Conservation (phyloP, 1,139 yeast genomes). For the Blastobotrys arbuscula region DNA sequence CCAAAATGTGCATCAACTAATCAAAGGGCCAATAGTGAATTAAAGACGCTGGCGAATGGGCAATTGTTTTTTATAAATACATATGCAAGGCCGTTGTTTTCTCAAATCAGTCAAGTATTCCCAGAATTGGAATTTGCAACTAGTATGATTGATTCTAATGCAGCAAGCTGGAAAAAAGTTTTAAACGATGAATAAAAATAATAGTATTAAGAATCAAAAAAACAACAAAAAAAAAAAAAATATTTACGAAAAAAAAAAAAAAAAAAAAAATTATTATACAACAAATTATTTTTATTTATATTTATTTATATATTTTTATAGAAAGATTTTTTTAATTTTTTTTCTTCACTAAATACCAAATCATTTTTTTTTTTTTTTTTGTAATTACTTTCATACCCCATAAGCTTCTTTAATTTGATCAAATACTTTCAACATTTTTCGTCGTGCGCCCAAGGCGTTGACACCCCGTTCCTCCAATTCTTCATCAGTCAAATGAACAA, state of each 20-base stretch:
- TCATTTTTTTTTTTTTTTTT: neutral
- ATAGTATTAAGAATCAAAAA: neutral
- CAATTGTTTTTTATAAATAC: slow-evolving; percentile 79
- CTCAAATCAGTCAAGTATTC: slow-evolving; percentile 47
- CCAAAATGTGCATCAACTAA: slow-evolving; percentile 1
- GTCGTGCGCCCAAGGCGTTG: slow-evolving; percentile 88
- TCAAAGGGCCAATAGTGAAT: slow-evolving; percentile 24
- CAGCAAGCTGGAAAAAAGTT: slow-evolving; percentile 38
- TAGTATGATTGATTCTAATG: slow-evolving; percentile 44
- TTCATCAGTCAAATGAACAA: slow-evolving; percentile 64
- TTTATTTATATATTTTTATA: neutral
- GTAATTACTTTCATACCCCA: neutral
- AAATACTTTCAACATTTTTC: slow-evolving; percentile 87
- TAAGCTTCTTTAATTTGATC: slow-evolving; percentile 56
- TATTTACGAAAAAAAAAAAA: neutral
- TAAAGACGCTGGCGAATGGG: slow-evolving; percentile 52
- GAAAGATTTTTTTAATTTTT: too few relatives aligned
- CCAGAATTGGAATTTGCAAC: slow-evolving; percentile 33
- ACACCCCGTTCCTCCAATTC: slow-evolving; percentile 77
- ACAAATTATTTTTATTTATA: neutral
- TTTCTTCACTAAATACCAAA: too few relatives aligned
- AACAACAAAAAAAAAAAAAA: neutral
- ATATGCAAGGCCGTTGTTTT: slow-evolving; percentile 73
- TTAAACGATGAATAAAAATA: neutral
- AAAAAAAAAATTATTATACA: neutral